phyloP scores from a whole-genome alignment of 106 monocot genomes.

The Dendrobium catenatum region DNA sequence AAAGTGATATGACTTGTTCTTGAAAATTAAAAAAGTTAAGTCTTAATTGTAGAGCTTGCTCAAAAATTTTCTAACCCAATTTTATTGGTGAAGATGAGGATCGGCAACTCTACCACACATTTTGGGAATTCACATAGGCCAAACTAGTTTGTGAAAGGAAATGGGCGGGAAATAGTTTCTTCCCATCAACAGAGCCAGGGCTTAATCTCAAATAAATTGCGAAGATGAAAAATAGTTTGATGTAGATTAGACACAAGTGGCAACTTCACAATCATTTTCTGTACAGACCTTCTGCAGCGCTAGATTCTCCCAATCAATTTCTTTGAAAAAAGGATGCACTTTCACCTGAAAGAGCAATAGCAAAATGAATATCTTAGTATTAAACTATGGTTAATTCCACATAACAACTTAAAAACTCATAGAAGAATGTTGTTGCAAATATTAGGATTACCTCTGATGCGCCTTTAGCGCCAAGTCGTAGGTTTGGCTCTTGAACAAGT shows the following conservation, averaged over 20 bases:
- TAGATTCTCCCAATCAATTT: conserved; percentile 54
- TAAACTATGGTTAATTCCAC: not conserved
- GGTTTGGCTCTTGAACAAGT: conserved; percentile 39
- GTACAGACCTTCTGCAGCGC: conserved; percentile 46
- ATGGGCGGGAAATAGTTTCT: not conserved
- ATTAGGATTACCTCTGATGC: conserved; percentile 43
- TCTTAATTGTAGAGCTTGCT: not conserved
- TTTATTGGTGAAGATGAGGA: not conserved
- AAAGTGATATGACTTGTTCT: not conserved
- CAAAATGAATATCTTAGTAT: not conserved
- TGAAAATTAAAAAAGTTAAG: not conserved
- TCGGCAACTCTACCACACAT: not conserved
- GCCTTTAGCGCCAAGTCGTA: conserved; percentile 51
- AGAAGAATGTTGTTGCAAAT: not conserved
- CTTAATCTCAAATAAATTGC: not conserved
- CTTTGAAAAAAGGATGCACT: conserved; percentile 50
- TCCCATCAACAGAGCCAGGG: too few relatives aligned
- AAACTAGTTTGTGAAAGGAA: not conserved
- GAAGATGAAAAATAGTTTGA: not conserved
- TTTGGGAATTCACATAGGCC: not conserved
- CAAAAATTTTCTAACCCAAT: not conserved
- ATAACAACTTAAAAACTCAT: not conserved
- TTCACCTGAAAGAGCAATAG: conserved; percentile 41
- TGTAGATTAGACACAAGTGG: not conserved
- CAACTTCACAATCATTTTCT: not conserved